phyloP scores from a whole-genome alignment of 2,329 filamentous ascomycete species.

The Epichloe sp. region DNA sequence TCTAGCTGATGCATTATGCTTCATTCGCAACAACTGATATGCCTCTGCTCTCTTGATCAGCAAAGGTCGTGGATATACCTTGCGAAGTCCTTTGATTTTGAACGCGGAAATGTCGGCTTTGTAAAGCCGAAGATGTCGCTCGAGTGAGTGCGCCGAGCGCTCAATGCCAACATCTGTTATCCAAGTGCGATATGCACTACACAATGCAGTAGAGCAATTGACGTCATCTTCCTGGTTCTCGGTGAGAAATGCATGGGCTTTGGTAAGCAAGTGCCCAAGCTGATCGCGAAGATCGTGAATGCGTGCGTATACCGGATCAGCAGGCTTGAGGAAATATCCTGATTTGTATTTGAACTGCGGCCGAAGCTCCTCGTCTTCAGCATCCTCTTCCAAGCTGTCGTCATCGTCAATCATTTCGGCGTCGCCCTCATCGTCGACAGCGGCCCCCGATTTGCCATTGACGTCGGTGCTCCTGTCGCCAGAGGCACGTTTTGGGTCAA shows the following conservation, averaged over 20 bases:
- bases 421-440: slow-evolving; percentile 44
- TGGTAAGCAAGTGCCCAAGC: slow-evolving; percentile 67
- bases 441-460: slow-evolving; percentile 8
- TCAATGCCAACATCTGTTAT: slow-evolving; percentile 97
- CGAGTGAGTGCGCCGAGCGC: slow-evolving; percentile 82
- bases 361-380: slow-evolving; percentile 69
- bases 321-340: slow-evolving; percentile 59
- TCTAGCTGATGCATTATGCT: slow-evolving; percentile 81
- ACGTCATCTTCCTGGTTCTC: slow-evolving; percentile 89
- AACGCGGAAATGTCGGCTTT: slow-evolving; percentile 81
- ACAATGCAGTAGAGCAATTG: slow-evolving; percentile 83
- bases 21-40: slow-evolving; percentile 86
- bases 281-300: slow-evolving; percentile 73
- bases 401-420: slow-evolving; percentile 32
- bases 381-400: slow-evolving; percentile 47
- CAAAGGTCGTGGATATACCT: slow-evolving; percentile 85
- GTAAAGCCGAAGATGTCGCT: slow-evolving; percentile 73
- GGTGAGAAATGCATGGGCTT: slow-evolving; percentile 72
- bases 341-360: slow-evolving; percentile 81
- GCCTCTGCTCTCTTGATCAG: slow-evolving; percentile 85
- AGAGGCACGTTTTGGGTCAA: slow-evolving; percentile 65
- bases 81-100: slow-evolving; percentile 84
- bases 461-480: slow-evolving; percentile 35
- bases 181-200: slow-evolving; percentile 87
- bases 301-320: slow-evolving; percentile 48